A percentile compares a stretch with the other conserved stretches of the same genome.
These are phyloP conservation scores for Chalciporus piperatus DNA, from an alignment of 768 basidiomycete species.

Conservation along the genomic window DNA sequence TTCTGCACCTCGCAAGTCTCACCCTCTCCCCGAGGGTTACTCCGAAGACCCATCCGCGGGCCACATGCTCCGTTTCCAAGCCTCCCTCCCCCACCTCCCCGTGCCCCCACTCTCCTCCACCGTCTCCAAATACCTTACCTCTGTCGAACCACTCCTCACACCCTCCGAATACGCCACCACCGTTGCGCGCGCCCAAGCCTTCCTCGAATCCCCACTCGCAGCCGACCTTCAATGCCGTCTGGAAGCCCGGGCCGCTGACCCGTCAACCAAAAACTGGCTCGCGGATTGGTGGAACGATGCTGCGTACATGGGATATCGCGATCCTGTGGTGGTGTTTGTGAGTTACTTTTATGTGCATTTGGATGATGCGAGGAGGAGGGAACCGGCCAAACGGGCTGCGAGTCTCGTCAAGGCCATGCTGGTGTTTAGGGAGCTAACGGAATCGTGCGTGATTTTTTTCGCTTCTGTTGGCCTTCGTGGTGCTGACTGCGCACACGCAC, in stretches of 20 bases:
- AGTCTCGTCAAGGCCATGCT: conserved; percentile 81
- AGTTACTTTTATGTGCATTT: conserved; percentile 95
- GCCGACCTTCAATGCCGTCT: conserved; percentile 76
- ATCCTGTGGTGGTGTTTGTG: conserved; percentile 88
- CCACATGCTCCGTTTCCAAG: conserved; percentile 73
- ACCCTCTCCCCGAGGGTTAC: conserved; percentile 43
- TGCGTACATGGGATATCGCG: conserved; percentile 85
- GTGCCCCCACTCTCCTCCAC: conserved; percentile 84
- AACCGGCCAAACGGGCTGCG: conserved; percentile 74
- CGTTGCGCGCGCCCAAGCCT: conserved; percentile 55
- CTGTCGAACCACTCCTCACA: conserved; percentile 74
- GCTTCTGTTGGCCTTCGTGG: too few species aligned
- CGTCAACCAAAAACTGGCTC: conserved; percentile 75
- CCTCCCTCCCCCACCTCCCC: conserved; percentile 72
- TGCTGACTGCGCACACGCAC: too few species aligned
- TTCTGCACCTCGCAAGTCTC: conserved; percentile 29
- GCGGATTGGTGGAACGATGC: conserved; percentile 97
- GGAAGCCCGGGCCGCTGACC: conserved; percentile 65
- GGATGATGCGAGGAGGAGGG: conserved; percentile 52
- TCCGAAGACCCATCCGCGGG: conserved; percentile 53
- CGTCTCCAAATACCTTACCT: conserved; percentile 83
- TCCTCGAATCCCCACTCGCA: conserved; percentile 66
- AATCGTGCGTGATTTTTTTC: conserved; percentile 49
- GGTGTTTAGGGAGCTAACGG: conserved; percentile 79
- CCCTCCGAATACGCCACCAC: conserved; percentile 60